Base-by-base conservation (phyloP, 2,329 filamentous ascomycete species). In the Pseudohalonectria lignicola region DNA sequence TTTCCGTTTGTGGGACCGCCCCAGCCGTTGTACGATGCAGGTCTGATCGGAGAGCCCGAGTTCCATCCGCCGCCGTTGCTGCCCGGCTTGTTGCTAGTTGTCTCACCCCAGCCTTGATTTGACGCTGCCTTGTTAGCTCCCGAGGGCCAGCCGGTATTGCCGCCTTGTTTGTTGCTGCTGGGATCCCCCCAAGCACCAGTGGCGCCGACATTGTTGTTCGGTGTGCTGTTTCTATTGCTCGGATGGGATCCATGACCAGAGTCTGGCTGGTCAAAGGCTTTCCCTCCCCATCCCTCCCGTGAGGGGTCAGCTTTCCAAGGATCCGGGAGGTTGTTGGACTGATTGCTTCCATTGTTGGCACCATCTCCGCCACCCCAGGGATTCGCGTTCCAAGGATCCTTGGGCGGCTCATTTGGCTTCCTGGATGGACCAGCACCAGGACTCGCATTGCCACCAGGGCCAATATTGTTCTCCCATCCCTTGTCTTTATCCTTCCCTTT, bases 391-490 rank as follows among this genome's bases (percentile, higher is more conserved):
- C 36, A 38, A 10, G 36, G 29, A 12, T 31, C 29, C 20, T 38
- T 32, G 9, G 29, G 16, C 7, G 29, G 10, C 9, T 15, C 13
- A 15, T 4, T 28, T 9, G 31, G 19, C 23, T 38, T 26, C 19
- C n/a, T n/a, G n/a, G n/a, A n/a, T n/a, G n/a, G n/a, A n/a, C n/a
- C n/a, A n/a, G n/a, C n/a, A n/a, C n/a, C n/a, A n/a, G n/a, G n/a
- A n/a, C n/a, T n/a, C n/a, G n/a, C n/a, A n/a, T n/a, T n/a, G n/a
- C n/a, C n/a, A n/a, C n/a, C n/a, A n/a, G 55, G 55, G 1, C 45
- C 50, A 25, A 59, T 50, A 31, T 61, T 59, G 17, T 36, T 47
- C 17, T 41, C 36, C 47, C 47, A 48, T 16, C 39, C 46, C 30
- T 41, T 35, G 12, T 48, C 47, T 34, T 47, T 45, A 31, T 44